These are phyloP conservation scores for Erysiphe pisi DNA, from an alignment of 2,329 filamentous ascomycete species.

Conservation along the genomic window DNA sequence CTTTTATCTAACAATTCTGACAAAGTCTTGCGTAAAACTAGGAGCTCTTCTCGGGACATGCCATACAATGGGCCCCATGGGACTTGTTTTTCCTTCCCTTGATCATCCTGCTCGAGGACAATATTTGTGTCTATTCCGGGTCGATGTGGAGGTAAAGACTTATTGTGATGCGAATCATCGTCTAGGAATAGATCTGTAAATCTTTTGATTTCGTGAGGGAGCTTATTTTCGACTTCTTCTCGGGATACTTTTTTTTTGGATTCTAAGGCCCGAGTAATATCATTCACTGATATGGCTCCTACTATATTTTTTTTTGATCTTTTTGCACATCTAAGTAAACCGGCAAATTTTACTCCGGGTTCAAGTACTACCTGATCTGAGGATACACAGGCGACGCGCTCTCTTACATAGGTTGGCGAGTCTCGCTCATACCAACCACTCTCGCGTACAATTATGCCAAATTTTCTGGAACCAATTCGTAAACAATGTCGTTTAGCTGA, in stretches of 20 bases:
- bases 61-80: background rate
- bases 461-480: conserved; percentile 1
- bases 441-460: background rate
- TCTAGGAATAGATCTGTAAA: conserved; percentile 17
- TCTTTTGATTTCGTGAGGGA: background rate
- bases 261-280: conserved; percentile 11
- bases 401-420: conserved; percentile 6
- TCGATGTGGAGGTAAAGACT: conserved; percentile 7
- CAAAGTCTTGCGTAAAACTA: background rate
- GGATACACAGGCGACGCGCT: background rate
- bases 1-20: background rate
- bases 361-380: background rate
- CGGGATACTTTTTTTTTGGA: background rate
- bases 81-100: background rate
- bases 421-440: conserved; percentile 20
- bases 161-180: background rate
- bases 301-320: background rate
- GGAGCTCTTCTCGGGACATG: background rate
- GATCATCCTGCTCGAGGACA: background rate
- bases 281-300: conserved; percentile 1
- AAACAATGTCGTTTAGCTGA: conserved; percentile 16
- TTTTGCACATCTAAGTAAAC: background rate
- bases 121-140: background rate
- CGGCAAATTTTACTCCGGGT: background rate
- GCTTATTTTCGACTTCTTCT: background rate